Conservation (phyloP, 202 grass and related monocot genomes). For the Panicum hallii region DNA sequence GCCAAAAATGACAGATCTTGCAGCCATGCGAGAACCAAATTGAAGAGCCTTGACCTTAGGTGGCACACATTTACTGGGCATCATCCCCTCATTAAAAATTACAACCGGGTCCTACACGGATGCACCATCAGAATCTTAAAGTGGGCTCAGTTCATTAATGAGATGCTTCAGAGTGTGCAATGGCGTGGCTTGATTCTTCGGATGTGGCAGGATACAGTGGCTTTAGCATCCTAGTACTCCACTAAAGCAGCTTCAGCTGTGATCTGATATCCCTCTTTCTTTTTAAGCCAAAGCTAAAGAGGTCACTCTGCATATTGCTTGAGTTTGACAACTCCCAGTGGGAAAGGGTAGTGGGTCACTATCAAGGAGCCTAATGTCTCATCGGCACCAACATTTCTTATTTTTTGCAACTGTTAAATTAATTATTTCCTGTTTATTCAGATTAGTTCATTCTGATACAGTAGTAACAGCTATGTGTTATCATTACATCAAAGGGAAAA, state of each 20-base stretch:
- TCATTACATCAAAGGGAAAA: not conserved
- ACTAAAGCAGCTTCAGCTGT: slow-evolving; percentile 28
- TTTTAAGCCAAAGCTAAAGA: slow-evolving; percentile 33
- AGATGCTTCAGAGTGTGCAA: slow-evolving; percentile 25
- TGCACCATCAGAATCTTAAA: slow-evolving; percentile 31
- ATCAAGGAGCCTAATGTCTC: slow-evolving; percentile 4
- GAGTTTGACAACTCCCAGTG: slow-evolving; percentile 12
- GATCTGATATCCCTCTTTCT: slow-evolving; percentile 34
- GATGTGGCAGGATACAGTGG: not conserved
- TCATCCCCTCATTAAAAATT: slow-evolving; percentile 29
- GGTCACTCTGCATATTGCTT: not conserved
- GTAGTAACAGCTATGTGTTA: not conserved
- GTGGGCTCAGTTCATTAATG: slow-evolving; percentile 37
- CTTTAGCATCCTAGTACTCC: slow-evolving; percentile 41
- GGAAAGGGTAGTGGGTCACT: slow-evolving; percentile 6
- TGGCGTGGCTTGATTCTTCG: not conserved
- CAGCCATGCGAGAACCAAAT: slow-evolving; percentile 2
- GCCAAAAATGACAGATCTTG: not conserved
- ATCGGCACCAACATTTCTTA: not conserved
- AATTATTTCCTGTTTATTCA: not conserved
- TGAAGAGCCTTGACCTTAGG: slow-evolving; percentile 46
- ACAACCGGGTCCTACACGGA: not conserved
- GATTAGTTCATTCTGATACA: not conserved
- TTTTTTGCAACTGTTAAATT: not conserved
- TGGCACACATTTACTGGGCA: slow-evolving; percentile 39